Evolutionary conservation across 2,329 filamentous ascomycete species (phyloP).

Genomic region (Parascedosporium putredinis): DNA sequence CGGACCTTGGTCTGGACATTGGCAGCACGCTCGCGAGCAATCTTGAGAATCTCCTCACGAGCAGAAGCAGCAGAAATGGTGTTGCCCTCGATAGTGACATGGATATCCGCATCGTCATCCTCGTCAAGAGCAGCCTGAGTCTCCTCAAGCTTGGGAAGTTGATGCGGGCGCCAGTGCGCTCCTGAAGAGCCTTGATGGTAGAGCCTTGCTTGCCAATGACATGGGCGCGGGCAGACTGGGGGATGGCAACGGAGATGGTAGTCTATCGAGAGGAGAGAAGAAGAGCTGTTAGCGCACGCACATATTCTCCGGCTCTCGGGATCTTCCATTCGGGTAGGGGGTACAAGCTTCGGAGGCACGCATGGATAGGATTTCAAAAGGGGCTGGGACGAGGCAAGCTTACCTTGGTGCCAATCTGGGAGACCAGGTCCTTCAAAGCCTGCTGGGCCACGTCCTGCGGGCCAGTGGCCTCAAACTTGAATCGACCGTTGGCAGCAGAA

Average conservation of each 20-base stretch:
- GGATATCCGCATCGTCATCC: conserved; percentile 74
- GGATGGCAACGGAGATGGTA: conserved; percentile 10
- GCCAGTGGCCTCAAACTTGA: conserved; percentile 78
- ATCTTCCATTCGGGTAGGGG: no score
- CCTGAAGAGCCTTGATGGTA: conserved; percentile 81
- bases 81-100: conserved; percentile 86
- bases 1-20: conserved; percentile 74
- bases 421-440: conserved; percentile 79
- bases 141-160: conserved; percentile 74
- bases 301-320: no score
- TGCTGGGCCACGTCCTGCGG: conserved; percentile 75
- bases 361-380: not conserved
- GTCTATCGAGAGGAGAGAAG: conserved; percentile 10
- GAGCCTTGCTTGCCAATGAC: conserved; percentile 90
- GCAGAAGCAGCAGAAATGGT: conserved; percentile 78
- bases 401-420: conserved; percentile 79
- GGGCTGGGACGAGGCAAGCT: not conserved
- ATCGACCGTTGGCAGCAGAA: conserved; percentile 57
- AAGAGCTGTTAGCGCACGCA: conserved; percentile 5
- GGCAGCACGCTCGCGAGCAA: conserved; percentile 75
- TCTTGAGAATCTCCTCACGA: conserved; percentile 71
- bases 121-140: conserved; percentile 42
- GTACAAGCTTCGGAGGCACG: no score
- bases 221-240: conserved; percentile 66
- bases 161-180: conserved; percentile 80